Conservation (phyloP, 1,139 yeast species). For the Debaryomyces robertsiae region DNA sequence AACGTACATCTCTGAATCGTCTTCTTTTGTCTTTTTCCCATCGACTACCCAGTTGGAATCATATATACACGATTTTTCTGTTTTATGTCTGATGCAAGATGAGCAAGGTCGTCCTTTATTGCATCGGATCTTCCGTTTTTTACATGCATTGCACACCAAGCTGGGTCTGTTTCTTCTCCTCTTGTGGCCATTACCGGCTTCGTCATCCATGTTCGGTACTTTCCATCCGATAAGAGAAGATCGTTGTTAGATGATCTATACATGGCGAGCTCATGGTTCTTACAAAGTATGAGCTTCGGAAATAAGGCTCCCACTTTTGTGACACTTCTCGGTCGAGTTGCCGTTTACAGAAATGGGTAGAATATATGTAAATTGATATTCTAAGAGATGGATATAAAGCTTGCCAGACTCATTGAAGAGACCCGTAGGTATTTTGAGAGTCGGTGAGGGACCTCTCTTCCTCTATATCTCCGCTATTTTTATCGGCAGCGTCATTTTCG, state of each 20-base stretch:
- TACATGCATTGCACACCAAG: constrained; percentile 33
- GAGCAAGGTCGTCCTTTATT: constrained; percentile 33
- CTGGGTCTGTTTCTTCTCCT: constrained; percentile 24
- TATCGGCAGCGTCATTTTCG: constrained; percentile 23
- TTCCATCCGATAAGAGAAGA: too few relatives aligned
- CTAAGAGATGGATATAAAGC: neutral
- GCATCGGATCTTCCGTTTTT: constrained; percentile 33
- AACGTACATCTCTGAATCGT: neutral
- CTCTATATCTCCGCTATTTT: constrained; percentile 13
- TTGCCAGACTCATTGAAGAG: constrained; percentile 6
- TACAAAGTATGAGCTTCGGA: neutral
- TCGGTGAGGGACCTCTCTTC: constrained; percentile 6
- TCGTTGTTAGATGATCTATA: too few relatives aligned
- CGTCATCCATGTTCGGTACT: neutral
- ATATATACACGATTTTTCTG: constrained; percentile 23
- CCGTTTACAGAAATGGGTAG: constrained; percentile 1
- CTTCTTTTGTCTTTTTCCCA: neutral
- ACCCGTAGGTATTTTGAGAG: constrained; percentile 8
- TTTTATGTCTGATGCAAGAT: constrained; percentile 27
- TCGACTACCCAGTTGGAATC: constrained; percentile 15
- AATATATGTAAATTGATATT: neutral
- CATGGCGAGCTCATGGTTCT: neutral
- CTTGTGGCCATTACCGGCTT: neutral
- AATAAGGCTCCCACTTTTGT: constrained; percentile 1
- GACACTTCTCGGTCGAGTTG: constrained; percentile 1